Percentiles rank a stretch among this genome's conserved stretches.
phyloP scores from a whole-genome alignment of 305 asterid species.

The Fraxinus platypoda region DNA sequence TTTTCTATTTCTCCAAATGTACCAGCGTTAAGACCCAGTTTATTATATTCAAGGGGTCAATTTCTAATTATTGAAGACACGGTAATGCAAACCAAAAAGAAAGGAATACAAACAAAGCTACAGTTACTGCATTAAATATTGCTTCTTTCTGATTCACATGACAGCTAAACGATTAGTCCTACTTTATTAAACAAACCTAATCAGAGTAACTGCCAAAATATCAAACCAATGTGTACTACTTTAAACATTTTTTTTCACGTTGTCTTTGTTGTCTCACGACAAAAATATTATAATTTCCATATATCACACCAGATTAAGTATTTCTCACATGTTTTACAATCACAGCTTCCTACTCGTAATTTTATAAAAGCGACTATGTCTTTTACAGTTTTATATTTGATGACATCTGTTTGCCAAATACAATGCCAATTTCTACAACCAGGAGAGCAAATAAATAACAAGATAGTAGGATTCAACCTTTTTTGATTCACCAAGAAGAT shows the following conservation, averaged over 20 bases:
- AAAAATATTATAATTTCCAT: not conserved
- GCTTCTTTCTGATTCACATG: not conserved
- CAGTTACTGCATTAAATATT: not conserved
- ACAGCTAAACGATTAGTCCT: not conserved
- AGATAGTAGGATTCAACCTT: conserved; percentile 43
- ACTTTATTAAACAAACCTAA: not conserved
- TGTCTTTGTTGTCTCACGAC: not conserved
- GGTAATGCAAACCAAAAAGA: not conserved
- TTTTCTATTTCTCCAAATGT: not conserved
- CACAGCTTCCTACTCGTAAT: not conserved
- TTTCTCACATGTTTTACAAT: not conserved
- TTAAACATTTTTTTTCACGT: not conserved
- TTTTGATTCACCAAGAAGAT: conserved; percentile 74
- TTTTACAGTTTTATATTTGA: not conserved
- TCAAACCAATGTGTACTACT: not conserved
- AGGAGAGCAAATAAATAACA: not conserved
- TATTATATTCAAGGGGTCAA: not conserved
- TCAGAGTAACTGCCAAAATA: not conserved
- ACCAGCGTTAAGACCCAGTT: not conserved
- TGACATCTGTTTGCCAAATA: not conserved
- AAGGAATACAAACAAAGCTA: not conserved
- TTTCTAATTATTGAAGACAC: not conserved
- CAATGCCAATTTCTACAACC: not conserved
- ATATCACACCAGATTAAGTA: not conserved
- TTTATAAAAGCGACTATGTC: not conserved